Evolutionary conservation across 306 rosid genomes (phyloP).

Genomic region (Medicago truncatula): DNA sequence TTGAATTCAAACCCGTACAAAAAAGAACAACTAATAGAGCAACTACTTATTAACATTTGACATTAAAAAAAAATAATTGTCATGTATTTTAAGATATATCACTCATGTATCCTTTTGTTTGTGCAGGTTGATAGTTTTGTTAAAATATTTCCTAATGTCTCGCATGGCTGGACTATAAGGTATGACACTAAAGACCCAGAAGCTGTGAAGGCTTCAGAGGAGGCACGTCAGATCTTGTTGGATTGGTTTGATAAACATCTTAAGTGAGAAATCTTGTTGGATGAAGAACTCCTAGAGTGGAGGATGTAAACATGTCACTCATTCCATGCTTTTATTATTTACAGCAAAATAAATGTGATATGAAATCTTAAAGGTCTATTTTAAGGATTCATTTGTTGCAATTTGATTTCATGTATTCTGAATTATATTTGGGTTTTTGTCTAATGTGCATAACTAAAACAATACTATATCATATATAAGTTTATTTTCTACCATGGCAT

Average conservation of each 20-base stretch:
- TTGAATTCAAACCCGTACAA: too few relatives aligned
- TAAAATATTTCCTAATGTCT: slow-evolving; percentile 58
- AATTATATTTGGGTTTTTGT: too few relatives aligned
- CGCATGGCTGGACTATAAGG: slow-evolving; percentile 66
- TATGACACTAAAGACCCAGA: slow-evolving; percentile 49
- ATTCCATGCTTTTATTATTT: background rate
- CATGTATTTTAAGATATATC: background rate
- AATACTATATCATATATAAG: too few relatives aligned
- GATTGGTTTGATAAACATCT: slow-evolving; percentile 56
- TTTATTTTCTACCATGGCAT: too few relatives aligned
- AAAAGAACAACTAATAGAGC: too few relatives aligned
- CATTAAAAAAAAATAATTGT: background rate
- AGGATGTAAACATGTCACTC: slow-evolving; percentile 9
- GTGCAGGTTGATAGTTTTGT: slow-evolving; percentile 49
- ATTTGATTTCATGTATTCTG: too few relatives aligned
- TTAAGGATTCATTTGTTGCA: too few relatives aligned
- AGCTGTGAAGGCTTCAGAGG: slow-evolving; percentile 59
- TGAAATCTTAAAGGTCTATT: too few relatives aligned
- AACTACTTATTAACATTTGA: too few relatives aligned
- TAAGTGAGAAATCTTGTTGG: slow-evolving; percentile 32
- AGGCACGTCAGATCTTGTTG: slow-evolving; percentile 55
- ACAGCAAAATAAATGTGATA: background rate
- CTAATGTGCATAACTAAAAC: too few relatives aligned
- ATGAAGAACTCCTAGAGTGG: background rate
- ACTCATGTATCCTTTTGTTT: background rate